phyloP scores from a whole-genome alignment of 2,329 filamentous ascomycete species.

The Fusarium aywerte region DNA sequence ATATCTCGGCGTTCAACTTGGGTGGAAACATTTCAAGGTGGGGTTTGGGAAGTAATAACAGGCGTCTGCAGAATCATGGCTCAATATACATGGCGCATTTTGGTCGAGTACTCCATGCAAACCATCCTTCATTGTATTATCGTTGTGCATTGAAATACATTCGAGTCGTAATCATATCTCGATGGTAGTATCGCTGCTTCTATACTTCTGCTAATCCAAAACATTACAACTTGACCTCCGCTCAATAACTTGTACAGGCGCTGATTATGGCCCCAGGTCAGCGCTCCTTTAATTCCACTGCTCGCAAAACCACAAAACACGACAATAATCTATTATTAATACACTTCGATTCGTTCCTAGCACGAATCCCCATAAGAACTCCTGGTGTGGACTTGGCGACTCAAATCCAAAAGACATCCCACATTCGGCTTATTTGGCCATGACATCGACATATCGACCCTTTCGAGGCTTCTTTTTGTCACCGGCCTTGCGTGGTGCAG shows the following conservation, averaged over 20 bases:
- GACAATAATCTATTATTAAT: conserved; percentile 39
- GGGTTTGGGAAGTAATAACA: conserved; percentile 18
- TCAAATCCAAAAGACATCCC: conserved; percentile 17
- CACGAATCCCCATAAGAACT: conserved; percentile 37
- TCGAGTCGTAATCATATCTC: conserved; percentile 27
- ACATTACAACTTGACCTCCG: conserved; percentile 32
- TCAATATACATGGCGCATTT: background rate
- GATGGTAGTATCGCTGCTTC: conserved; percentile 25
- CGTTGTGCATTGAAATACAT: conserved; percentile 20
- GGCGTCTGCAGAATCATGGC: background rate
- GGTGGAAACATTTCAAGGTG: background rate
- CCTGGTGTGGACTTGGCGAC: conserved; percentile 18
- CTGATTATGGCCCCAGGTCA: conserved; percentile 29
- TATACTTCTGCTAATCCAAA: conserved; percentile 38
- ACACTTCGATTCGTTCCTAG: conserved; percentile 37
- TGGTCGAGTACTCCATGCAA: background rate
- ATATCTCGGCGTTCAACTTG: conserved; percentile 27
- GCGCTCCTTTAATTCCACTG: conserved; percentile 12
- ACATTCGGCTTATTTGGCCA: conserved; percentile 70
- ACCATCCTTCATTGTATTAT: conserved; percentile 37
- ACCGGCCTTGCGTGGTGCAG: conserved; percentile 73
- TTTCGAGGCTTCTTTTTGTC: conserved; percentile 77
- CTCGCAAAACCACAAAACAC: conserved; percentile 35
- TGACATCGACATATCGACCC: conserved; percentile 94
- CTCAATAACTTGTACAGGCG: conserved; percentile 24